phyloP scores from a whole-genome alignment of 106 monocot species.

The Acorus gramineus region DNA sequence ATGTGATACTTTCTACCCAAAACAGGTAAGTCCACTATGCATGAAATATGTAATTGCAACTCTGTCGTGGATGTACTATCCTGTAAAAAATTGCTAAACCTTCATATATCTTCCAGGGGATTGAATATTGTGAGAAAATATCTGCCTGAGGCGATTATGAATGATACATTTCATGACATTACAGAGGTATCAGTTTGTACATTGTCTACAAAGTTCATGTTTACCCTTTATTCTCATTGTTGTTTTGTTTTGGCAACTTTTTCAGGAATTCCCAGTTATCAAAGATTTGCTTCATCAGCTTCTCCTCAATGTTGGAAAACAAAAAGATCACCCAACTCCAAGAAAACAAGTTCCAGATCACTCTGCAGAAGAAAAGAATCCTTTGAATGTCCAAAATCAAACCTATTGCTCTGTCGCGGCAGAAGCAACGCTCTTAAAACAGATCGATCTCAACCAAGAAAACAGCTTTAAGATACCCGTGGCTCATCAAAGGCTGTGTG shows the following conservation, averaged over 20 bases:
- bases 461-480: too few relatives aligned
- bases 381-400: constrained; percentile 31
- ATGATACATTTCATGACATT: constrained; percentile 10
- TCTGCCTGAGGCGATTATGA: constrained; percentile 24
- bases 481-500: too few relatives aligned
- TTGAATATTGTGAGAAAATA: constrained; percentile 7
- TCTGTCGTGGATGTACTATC: background rate
- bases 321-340: constrained; percentile 1
- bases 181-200: constrained; percentile 12
- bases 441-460: too few relatives aligned
- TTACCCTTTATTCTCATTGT: background rate
- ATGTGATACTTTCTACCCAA: constrained; percentile 28
- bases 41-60: background rate
- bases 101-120: constrained; percentile 19
- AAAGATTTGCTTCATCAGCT: constrained; percentile 30
- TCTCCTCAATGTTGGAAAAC: constrained; percentile 26
- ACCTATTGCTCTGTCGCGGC: constrained; percentile 16
- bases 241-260: background rate
- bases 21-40: constrained; percentile 14
- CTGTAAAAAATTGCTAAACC: background rate
- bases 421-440: too few relatives aligned
- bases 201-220: background rate
- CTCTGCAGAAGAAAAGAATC: background rate
- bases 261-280: constrained; percentile 43
- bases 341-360: background rate